These are phyloP conservation scores for Bryoerythrophyllum caledonicum DNA, from an alignment of 225 moss, liverwort and hornwort genomes.

Conservation along the genomic window DNA sequence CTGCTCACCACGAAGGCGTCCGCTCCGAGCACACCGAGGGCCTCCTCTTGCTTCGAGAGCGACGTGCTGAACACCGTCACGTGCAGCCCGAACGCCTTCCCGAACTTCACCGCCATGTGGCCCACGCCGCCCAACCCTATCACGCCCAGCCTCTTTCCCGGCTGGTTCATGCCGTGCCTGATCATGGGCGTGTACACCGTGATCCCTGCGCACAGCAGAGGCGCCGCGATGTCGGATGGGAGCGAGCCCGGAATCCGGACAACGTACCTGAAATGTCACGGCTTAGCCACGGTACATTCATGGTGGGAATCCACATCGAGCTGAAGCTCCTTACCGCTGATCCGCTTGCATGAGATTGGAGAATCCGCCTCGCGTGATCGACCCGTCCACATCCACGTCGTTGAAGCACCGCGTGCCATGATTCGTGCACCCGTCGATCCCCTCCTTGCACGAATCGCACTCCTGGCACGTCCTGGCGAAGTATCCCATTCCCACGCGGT, in stretches of 20 bases:
- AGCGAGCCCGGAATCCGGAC: slow-evolving; percentile 55
- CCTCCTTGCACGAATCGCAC: slow-evolving; percentile 48
- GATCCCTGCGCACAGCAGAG: slow-evolving; percentile 65
- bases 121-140: slow-evolving; percentile 68
- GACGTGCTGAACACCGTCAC: slow-evolving; percentile 76
- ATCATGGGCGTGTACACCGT: slow-evolving; percentile 78
- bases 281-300: too few relatives aligned
- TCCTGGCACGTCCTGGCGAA: slow-evolving; percentile 37
- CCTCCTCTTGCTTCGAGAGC: slow-evolving; percentile 45
- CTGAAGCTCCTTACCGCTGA: slow-evolving; percentile 35
- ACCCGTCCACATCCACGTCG: slow-evolving; percentile 51
- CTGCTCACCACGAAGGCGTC: slow-evolving; percentile 59
- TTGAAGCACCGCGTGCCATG: slow-evolving; percentile 29
- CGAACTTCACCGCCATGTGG: slow-evolving; percentile 67
- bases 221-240: slow-evolving; percentile 54
- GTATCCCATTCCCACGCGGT: slow-evolving; percentile 59
- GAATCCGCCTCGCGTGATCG: slow-evolving; percentile 65
- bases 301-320: background rate
- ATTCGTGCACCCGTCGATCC: slow-evolving; percentile 36
- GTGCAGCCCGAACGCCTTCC: slow-evolving; percentile 57
- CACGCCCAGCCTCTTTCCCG: slow-evolving; percentile 61
- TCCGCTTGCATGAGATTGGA: slow-evolving; percentile 63
- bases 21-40: slow-evolving; percentile 49
- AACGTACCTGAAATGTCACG: slow-evolving; percentile 10
- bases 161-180: slow-evolving; percentile 53